Conservation (phyloP, 2,329 filamentous ascomycete species). For the Aspergillus thermomutatus region DNA sequence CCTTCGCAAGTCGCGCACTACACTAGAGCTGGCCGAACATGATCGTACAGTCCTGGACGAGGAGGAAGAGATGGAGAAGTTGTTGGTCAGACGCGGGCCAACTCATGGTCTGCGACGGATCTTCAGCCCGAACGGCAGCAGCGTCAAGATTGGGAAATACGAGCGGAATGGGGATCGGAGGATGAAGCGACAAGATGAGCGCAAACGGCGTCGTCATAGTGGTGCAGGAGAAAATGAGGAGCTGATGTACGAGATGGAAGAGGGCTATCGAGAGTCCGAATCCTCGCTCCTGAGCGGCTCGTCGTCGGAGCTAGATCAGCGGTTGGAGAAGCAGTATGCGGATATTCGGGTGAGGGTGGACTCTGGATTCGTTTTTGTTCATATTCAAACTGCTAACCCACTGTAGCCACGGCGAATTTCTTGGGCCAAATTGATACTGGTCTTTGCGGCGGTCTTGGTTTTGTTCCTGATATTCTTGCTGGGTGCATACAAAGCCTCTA, state of each 20-base stretch:
- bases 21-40: conserved; percentile 65
- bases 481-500: conserved; percentile 56
- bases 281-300: conserved; percentile 59
- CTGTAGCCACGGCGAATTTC: conserved; percentile 21
- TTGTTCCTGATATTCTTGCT: conserved; percentile 56
- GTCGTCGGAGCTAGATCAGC: conserved; percentile 53
- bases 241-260: conserved; percentile 89
- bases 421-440: conserved; percentile 35
- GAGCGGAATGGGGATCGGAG: conserved; percentile 53
- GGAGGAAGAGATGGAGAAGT: conserved; percentile 60
- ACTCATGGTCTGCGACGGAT: conserved; percentile 37
- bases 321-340: conserved; percentile 29
- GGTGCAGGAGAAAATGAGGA: conserved; percentile 63
- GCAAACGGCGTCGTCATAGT: conserved; percentile 49
- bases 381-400: not conserved
- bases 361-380: conserved; percentile 8
- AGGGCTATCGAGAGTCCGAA: conserved; percentile 63
- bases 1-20: conserved; percentile 62
- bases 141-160: conserved; percentile 48
- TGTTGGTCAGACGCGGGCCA: conserved; percentile 41
- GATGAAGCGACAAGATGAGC: conserved; percentile 37
- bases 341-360: conserved; percentile 25
- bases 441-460: conserved; percentile 46
- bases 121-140: conserved; percentile 44
- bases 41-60: conserved; percentile 70